Evolutionary conservation across 2,329 filamentous ascomycete species (phyloP).

Genomic region (Paracoccidioides lutzii): DNA sequence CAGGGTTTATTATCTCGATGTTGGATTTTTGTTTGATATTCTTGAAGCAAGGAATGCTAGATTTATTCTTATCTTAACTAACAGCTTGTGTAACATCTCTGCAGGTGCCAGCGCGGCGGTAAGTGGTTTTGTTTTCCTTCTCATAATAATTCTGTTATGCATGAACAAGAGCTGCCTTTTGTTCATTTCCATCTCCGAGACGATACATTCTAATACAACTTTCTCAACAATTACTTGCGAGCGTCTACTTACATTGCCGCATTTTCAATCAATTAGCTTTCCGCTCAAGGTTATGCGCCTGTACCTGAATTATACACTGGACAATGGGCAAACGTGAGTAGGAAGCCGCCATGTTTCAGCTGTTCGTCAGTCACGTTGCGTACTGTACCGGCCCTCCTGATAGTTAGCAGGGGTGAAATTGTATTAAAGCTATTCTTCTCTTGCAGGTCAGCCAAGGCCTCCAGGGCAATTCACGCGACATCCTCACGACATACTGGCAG

Average conservation of each 20-base stretch:
- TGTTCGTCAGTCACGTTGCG: neutral
- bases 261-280: conserved; percentile 48
- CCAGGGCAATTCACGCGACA: conserved; percentile 85
- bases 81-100: conserved; percentile 4
- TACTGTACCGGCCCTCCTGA: neutral
- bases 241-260: neutral
- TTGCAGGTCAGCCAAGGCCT: conserved; percentile 84
- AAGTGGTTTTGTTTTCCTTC: conserved; percentile 26
- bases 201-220: neutral
- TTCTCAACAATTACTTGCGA: neutral
- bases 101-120: conserved; percentile 57
- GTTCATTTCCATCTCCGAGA: neutral
- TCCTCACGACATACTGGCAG: conserved; percentile 98
- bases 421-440: neutral
- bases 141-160: neutral
- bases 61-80: neutral
- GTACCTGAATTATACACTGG: conserved; percentile 82
- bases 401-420: neutral
- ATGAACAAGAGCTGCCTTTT: neutral
- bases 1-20: neutral
- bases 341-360: neutral
- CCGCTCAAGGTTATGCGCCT: conserved; percentile 76
- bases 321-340: conserved; percentile 80
- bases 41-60: neutral
- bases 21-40: neutral